Evolutionary conservation across 345 rosid species (phyloP).

Genomic region (Arabidopsis suecica): DNA sequence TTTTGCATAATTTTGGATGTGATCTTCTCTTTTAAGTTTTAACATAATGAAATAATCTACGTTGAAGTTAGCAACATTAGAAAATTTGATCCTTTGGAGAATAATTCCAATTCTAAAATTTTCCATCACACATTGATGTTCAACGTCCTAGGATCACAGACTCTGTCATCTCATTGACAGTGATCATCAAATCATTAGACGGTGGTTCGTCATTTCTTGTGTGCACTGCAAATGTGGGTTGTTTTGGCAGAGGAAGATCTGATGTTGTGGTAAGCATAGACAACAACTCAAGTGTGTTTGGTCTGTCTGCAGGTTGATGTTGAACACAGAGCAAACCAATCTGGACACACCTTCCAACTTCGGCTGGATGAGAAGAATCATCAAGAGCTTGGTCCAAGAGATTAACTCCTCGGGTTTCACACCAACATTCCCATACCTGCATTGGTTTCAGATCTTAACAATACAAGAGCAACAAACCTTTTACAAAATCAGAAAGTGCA

Average conservation of each 20-base stretch:
- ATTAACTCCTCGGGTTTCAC: conserved; percentile 3
- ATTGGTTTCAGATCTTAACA: background rate
- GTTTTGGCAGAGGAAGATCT: conserved; percentile 4
- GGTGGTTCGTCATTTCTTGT: background rate
- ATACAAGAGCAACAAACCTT: too few relatives aligned
- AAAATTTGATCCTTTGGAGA: too few relatives aligned
- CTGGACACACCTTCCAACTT: too few relatives aligned
- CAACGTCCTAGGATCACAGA: conserved; percentile 14
- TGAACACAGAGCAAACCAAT: too few relatives aligned
- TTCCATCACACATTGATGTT: background rate
- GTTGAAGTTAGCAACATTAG: too few relatives aligned
- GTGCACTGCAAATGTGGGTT: conserved; percentile 15
- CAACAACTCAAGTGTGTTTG: background rate
- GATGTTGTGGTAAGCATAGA: conserved; percentile 6
- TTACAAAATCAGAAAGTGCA: too few relatives aligned
- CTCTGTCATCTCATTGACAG: conserved; percentile 5
- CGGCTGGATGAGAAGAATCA: background rate
- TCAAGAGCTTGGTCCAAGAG: conserved; percentile 16
- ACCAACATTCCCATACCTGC: conserved; percentile 36
- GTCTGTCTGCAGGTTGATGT: conserved; percentile 1
- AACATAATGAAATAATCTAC: too few relatives aligned
- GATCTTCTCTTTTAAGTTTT: too few relatives aligned
- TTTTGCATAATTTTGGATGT: too few relatives aligned
- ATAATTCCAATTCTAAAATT: too few relatives aligned
- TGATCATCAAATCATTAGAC: conserved; percentile 13